A percentile compares a stretch with the other conserved stretches of the same genome.
These are phyloP conservation scores for Pythium insidiosum DNA, from an alignment of 352 stramenopile genomes.

Conservation along the genomic window DNA sequence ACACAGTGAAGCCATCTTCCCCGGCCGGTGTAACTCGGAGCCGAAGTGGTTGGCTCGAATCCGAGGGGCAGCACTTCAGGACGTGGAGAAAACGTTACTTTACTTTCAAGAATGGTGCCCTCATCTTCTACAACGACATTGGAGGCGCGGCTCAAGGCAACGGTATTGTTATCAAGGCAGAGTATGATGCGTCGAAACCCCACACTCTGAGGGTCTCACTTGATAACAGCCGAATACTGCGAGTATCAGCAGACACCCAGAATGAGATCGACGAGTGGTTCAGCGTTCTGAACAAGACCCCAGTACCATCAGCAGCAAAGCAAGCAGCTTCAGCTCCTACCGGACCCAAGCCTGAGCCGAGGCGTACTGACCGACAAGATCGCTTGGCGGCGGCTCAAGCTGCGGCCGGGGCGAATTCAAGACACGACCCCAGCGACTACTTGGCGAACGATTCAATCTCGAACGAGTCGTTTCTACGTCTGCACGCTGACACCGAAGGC, in stretches of 20 bases:
- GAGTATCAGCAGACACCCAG: constrained; percentile 21
- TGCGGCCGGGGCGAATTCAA: no score
- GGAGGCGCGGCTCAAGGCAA: constrained; percentile 51
- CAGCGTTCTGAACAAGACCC: constrained; percentile 21
- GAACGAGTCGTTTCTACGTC: constrained; percentile 63
- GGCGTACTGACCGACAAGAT: no score
- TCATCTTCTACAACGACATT: constrained; percentile 69
- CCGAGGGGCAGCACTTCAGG: constrained; percentile 68
- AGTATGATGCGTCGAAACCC: constrained; percentile 35
- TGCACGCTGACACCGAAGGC: constrained; percentile 23
- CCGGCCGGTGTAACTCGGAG: constrained; percentile 5
- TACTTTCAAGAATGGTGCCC: constrained; percentile 50
- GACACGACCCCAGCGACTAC: no score
- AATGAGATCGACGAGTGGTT: constrained; percentile 40
- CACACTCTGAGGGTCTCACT: constrained; percentile 41
- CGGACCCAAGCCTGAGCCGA: no score
- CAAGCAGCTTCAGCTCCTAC: background rate
- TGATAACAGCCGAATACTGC: constrained; percentile 21
- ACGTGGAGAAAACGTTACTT: constrained; percentile 77
- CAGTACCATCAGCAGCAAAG: background rate
- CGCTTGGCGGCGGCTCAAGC: no score
- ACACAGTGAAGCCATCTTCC: constrained; percentile 1
- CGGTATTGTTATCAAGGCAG: constrained; percentile 34
- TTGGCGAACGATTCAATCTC: constrained; percentile 61
- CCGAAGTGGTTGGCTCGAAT: constrained; percentile 72